Evolutionary conservation across 2,329 filamentous ascomycete genomes (phyloP), one percentile per base, ranked within the genome.

Genomic region (Phoma sp.): DNA sequence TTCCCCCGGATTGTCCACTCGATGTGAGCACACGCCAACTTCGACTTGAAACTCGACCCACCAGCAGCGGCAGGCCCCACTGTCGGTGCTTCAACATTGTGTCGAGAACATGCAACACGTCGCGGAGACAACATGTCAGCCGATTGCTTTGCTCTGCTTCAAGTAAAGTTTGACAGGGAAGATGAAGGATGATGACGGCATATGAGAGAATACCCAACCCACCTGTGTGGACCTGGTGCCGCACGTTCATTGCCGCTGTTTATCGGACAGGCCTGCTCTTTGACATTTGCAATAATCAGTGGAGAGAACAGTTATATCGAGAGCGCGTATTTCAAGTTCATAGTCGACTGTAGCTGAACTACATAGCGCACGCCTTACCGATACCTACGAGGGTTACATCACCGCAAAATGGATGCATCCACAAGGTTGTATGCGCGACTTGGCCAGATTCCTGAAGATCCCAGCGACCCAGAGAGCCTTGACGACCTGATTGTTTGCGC

Each of bases 401-500:
- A 40, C 9, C n/a, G 7, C 11, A 48, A 7, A 21, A 74, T 72
- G 70, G 66, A 65, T 33, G 62, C 68, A 1, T 67, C 70, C 1
- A 64, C 62, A n/a, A 57, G 70, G 15, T 61, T 73, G 1, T 73
- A 74, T 36, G 64, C 66, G 33, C 66, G 69, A 5, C 58, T 75
- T 5, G 70, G 56, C 7, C 63, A 71, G 25, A 72, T 74, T 46
- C 65, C 71, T 4, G 60, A 68, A 20, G 62, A 74, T 21, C 63
- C 69, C 1, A 47, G 54, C 7, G 64, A 72, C 36, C 65, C 69
- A 1, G 69, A 74, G 21, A 67, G 78, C 62, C 37, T 77, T 43
- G 60, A 74, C 17, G 74, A 75, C 45, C 58, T 76, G 7, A 50
- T 77, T 2, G 70, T 76, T 4, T 74, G 73, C 48, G 74, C 74